phyloP scores from a whole-genome alignment of 1,284 basidiomycete genomes.

The Malassezia pachydermatis region DNA sequence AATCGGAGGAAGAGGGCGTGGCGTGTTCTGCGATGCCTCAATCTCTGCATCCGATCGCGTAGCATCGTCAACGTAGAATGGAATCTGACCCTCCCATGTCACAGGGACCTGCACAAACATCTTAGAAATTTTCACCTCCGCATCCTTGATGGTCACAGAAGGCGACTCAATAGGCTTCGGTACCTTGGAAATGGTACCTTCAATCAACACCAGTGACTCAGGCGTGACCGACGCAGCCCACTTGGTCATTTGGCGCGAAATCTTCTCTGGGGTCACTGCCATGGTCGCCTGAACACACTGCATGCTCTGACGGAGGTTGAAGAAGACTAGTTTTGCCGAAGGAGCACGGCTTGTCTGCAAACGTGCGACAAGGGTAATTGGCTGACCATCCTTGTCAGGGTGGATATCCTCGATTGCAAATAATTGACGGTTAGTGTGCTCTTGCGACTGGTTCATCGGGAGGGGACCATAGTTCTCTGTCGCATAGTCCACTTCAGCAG shows the following conservation, averaged over 20 bases:
- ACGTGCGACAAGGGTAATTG: constrained; percentile 74
- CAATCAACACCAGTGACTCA: constrained; percentile 86
- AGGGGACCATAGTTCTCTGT: constrained; percentile 77
- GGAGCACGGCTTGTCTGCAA: constrained; percentile 76
- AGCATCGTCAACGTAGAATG: constrained; percentile 89
- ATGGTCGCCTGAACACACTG: constrained; percentile 83
- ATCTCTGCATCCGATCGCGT: constrained; percentile 69
- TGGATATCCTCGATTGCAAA: constrained; percentile 61
- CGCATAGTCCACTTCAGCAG: constrained; percentile 72
- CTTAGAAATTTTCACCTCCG: constrained; percentile 78
- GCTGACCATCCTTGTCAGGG: constrained; percentile 63
- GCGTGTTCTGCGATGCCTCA: constrained; percentile 50
- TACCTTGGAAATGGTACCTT: constrained; percentile 57
- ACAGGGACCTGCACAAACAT: constrained; percentile 73
- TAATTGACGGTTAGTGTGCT: constrained; percentile 51
- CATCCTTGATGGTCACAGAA: constrained; percentile 78
- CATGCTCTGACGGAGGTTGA: constrained; percentile 78
- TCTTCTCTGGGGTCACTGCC: constrained; percentile 63
- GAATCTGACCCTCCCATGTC: constrained; percentile 55
- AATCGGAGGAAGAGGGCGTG: constrained; percentile 40
- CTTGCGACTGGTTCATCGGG: constrained; percentile 84
- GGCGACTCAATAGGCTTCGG: constrained; percentile 75
- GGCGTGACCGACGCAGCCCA: constrained; percentile 69
- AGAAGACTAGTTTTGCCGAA: constrained; percentile 77
- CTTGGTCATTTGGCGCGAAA: constrained; percentile 97